A percentile compares a stretch with the other conserved stretches of the same genome.
Conservation (phyloP, 805 yeast genomes). For the Myxozyma neotropica region DNA sequence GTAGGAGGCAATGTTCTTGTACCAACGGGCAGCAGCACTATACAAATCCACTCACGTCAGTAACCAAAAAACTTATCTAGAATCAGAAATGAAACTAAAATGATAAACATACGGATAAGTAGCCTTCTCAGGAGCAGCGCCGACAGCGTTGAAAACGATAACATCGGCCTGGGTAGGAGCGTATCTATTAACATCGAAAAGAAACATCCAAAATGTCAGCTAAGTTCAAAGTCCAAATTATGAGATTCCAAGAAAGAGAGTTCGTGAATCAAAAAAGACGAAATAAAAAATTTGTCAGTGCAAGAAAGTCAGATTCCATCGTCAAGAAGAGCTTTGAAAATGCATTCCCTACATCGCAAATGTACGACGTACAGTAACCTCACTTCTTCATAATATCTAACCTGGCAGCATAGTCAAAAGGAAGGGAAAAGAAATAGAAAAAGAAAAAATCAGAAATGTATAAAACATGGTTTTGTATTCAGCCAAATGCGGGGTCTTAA, state of each 20-base stretch:
- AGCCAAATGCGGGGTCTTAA: constrained; percentile 84
- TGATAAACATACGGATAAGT: constrained; percentile 63
- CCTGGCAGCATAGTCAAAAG: not conserved
- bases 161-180: constrained; percentile 96
- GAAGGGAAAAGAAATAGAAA: not conserved
- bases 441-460: constrained; percentile 44
- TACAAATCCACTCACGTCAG: not conserved
- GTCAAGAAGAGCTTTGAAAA: too few species aligned
- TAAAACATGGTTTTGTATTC: constrained; percentile 68
- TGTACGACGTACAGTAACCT: too few species aligned
- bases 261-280: not conserved
- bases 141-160: constrained; percentile 83
- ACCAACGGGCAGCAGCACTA: constrained; percentile 90
- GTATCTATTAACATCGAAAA: constrained; percentile 51
- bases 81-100: not conserved
- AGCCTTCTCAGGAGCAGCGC: constrained; percentile 53
- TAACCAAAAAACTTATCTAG: too few species aligned
- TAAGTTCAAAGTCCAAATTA: not conserved
- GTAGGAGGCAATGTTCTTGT: constrained; percentile 95
- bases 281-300: too few species aligned
- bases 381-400: too few species aligned
- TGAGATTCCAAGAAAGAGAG: not conserved
- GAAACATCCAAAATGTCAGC: not conserved
- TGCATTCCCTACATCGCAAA: not conserved
- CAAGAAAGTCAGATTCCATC: too few species aligned